These are phyloP conservation scores for Nemania sp. DNA, from an alignment of 2,329 filamentous ascomycete genomes.

Conservation along the genomic window DNA sequence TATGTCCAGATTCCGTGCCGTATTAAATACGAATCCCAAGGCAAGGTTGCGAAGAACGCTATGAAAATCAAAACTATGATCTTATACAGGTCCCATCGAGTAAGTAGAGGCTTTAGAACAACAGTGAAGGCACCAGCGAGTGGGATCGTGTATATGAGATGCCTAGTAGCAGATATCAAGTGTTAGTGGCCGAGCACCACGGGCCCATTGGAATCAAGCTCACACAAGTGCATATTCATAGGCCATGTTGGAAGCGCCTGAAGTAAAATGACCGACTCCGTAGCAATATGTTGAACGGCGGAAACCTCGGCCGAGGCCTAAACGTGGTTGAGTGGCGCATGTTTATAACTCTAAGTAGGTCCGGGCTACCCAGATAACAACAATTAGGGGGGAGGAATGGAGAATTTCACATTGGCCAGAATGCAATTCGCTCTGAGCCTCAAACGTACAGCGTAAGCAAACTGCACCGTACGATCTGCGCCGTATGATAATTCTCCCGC, in stretches of 20 bases:
- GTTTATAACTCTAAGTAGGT: slow-evolving; percentile 25
- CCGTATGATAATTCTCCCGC: too few species aligned
- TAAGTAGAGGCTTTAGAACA: slow-evolving; percentile 64
- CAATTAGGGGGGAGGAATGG: neutral
- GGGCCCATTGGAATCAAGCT: slow-evolving; percentile 12
- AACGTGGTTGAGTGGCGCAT: neutral
- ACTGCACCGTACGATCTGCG: too few species aligned
- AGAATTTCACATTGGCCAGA: slow-evolving; percentile 3
- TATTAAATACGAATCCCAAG: slow-evolving; percentile 78
- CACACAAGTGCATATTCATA: slow-evolving; percentile 40
- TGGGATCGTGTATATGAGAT: slow-evolving; percentile 69
- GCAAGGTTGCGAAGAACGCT: slow-evolving; percentile 69
- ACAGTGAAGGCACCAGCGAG: slow-evolving; percentile 61
- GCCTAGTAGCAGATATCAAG: slow-evolving; percentile 46
- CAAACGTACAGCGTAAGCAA: too few species aligned
- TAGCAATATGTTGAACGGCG: neutral
- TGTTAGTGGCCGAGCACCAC: neutral
- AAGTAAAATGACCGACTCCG: slow-evolving; percentile 2
- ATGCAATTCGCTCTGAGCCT: slow-evolving; percentile 1
- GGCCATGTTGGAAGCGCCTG: slow-evolving; percentile 28
- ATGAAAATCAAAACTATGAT: slow-evolving; percentile 62
- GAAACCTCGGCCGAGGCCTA: neutral
- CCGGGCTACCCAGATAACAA: neutral
- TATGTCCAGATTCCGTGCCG: slow-evolving; percentile 71
- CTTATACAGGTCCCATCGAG: slow-evolving; percentile 64